Evolutionary conservation across 2,329 filamentous ascomycete genomes (phyloP).

Genomic region (Septoria linicola): DNA sequence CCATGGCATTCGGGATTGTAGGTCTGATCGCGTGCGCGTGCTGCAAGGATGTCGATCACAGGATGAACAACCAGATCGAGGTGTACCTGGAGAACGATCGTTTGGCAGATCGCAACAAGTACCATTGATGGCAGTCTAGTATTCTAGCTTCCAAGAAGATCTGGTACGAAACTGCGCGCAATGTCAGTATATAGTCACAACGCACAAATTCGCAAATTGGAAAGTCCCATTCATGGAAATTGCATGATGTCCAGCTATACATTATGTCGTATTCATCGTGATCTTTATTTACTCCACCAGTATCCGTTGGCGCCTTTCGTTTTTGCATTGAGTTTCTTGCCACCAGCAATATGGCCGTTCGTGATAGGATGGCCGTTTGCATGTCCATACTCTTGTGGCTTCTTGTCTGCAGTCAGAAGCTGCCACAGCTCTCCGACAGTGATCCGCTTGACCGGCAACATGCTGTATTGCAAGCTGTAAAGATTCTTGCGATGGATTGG

Average conservation of each 20-base stretch:
- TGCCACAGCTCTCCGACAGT: slow-evolving; percentile 83
- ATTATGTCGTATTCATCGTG: slow-evolving; percentile 1
- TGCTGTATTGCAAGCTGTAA: slow-evolving; percentile 96
- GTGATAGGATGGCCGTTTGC: slow-evolving; percentile 27
- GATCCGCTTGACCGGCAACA: slow-evolving; percentile 81
- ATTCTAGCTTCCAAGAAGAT: no score
- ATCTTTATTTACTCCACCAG: slow-evolving; percentile 34
- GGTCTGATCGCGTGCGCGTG: slow-evolving; percentile 25
- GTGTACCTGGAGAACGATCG: slow-evolving; percentile 32
- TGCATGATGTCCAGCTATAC: no score
- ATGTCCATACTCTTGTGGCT: slow-evolving; percentile 17
- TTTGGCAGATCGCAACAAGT: slow-evolving; percentile 27
- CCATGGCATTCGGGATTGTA: slow-evolving; percentile 26
- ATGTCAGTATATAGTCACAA: no score
- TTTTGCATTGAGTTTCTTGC: slow-evolving; percentile 18
- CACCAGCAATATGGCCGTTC: slow-evolving; percentile 14
- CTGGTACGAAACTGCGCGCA: no score
- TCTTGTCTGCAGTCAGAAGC: slow-evolving; percentile 29
- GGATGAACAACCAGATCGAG: slow-evolving; percentile 35
- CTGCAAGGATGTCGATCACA: slow-evolving; percentile 28
- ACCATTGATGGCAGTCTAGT: no score
- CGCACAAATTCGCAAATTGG: no score
- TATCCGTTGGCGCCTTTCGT: slow-evolving; percentile 26
- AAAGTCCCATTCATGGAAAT: no score
- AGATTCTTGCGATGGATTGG: slow-evolving; percentile 92